phyloP scores from a whole-genome alignment of 2,329 filamentous ascomycete genomes.

The Penicillium sp. region DNA sequence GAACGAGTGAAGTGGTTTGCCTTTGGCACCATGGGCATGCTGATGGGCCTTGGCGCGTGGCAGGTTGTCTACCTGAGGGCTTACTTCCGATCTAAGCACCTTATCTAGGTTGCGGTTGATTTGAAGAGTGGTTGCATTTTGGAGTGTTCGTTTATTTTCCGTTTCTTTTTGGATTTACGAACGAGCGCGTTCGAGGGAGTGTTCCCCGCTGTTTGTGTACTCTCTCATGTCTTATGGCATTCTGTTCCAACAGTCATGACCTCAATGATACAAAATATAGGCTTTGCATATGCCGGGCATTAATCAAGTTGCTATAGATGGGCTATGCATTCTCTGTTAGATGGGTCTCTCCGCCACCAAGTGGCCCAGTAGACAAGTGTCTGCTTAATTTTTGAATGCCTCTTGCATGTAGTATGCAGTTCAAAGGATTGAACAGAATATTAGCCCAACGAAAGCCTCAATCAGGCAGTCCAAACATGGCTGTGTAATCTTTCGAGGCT shows the following conservation, averaged over 20 bases:
- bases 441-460: neutral
- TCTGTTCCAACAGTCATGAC: slow-evolving; percentile 27
- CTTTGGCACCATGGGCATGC: slow-evolving; percentile 84
- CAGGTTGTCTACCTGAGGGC: slow-evolving; percentile 96
- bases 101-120: slow-evolving; percentile 52
- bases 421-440: neutral
- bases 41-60: slow-evolving; percentile 88
- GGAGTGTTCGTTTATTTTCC: slow-evolving; percentile 12
- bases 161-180: slow-evolving; percentile 3
- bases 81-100: slow-evolving; percentile 86
- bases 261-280: slow-evolving; percentile 29
- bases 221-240: slow-evolving; percentile 22
- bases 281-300: slow-evolving; percentile 11
- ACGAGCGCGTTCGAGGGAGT: slow-evolving; percentile 4
- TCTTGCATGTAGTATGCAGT: neutral
- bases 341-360: neutral
- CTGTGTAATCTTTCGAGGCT: slow-evolving; percentile 15
- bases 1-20: slow-evolving; percentile 99
- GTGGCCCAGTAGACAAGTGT: neutral
- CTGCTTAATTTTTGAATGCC: neutral
- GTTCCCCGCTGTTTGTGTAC: slow-evolving; percentile 2
- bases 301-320: neutral
- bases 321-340: neutral
- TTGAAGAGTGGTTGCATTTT: slow-evolving; percentile 17
- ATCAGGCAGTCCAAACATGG: neutral